phyloP scores from a whole-genome alignment of 495 filamentous ascomycete species.

The Aspergillus affinis region DNA sequence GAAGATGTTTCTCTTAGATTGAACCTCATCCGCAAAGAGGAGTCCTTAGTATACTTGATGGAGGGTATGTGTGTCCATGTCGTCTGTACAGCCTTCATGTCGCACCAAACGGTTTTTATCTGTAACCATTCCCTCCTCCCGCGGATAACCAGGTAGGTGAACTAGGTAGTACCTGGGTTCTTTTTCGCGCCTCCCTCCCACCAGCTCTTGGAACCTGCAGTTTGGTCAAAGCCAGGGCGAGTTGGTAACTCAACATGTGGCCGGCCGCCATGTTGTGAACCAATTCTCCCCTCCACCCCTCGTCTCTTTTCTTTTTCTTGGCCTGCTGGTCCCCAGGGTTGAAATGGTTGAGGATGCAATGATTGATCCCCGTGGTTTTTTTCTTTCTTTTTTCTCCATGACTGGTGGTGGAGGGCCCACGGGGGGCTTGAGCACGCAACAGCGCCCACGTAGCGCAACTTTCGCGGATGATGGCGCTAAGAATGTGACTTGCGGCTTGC shows the following conservation, averaged over 20 bases:
- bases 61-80: neutral
- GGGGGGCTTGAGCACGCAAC: neutral
- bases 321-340: constrained; percentile 1
- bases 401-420: neutral
- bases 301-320: neutral
- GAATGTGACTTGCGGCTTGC: neutral
- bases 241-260: neutral
- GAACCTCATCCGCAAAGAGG: too few relatives aligned
- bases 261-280: neutral
- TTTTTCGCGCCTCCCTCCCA: too few relatives aligned
- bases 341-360: constrained; percentile 7
- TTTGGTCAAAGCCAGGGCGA: too few relatives aligned
- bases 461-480: neutral
- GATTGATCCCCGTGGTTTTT: constrained; percentile 2
- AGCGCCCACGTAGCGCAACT: neutral
- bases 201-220: too few relatives aligned
- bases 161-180: too few relatives aligned
- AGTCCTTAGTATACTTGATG: neutral
- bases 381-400: neutral
- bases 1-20: too few relatives aligned
- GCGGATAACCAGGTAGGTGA: too few relatives aligned
- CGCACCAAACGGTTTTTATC: neutral
- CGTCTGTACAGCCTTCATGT: neutral
- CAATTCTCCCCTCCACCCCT: too few relatives aligned
- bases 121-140: neutral